These are phyloP conservation scores for Angophora floribunda DNA, from an alignment of 345 rosid genomes.

Conservation along the genomic window DNA sequence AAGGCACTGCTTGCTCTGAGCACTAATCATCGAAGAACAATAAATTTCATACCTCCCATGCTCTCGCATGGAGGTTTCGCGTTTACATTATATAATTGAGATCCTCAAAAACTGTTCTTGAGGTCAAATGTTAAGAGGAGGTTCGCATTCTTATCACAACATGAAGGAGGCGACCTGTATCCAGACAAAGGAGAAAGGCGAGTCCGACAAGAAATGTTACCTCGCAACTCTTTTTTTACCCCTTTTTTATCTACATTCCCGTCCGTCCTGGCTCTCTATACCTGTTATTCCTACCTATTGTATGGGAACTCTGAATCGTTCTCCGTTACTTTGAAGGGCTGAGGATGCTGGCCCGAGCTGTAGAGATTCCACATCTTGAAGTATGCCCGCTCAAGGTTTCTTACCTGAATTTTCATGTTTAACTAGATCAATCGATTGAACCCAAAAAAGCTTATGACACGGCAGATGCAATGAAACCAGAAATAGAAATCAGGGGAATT, in stretches of 20 bases:
- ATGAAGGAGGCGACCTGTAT: not conserved
- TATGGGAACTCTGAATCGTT: constrained; percentile 69
- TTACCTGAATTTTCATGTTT: constrained; percentile 44
- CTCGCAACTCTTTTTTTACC: not conserved
- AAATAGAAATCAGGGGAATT: not conserved
- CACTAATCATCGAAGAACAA: not conserved
- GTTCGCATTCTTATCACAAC: not conserved
- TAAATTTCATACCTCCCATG: not conserved
- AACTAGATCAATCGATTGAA: not conserved
- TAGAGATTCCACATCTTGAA: constrained; percentile 93
- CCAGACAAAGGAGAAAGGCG: not conserved
- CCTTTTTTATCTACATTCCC: not conserved
- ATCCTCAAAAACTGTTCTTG: not conserved
- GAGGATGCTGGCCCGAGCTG: constrained; percentile 67
- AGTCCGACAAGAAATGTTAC: not conserved
- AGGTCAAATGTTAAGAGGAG: not conserved
- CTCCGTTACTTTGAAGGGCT: constrained; percentile 76
- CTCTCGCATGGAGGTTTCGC: not conserved
- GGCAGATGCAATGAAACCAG: not conserved
- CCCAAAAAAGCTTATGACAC: not conserved
- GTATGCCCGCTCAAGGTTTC: constrained; percentile 81
- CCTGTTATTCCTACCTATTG: constrained; percentile 20
- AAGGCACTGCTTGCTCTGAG: not conserved
- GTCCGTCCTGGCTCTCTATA: not conserved
- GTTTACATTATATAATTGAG: not conserved